phyloP scores from a whole-genome alignment of 257 asterid species.

The Jaltomata sinuosa region DNA sequence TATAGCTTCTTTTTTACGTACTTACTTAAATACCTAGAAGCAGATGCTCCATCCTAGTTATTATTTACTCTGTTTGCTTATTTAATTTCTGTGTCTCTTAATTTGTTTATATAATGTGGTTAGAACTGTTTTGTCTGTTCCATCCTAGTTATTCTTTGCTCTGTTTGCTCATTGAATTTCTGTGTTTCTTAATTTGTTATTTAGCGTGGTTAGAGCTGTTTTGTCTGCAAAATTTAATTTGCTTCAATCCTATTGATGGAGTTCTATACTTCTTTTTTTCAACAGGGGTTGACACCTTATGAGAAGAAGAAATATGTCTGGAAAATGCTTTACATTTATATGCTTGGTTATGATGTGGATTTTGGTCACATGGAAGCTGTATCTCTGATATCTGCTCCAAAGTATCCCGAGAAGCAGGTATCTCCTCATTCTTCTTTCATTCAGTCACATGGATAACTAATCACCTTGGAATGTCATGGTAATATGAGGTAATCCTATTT shows the following conservation, averaged over 20 bases:
- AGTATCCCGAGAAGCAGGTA: slow-evolving; percentile 99
- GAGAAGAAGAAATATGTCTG: slow-evolving; percentile 99
- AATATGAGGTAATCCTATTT: not conserved
- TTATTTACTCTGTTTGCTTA: not conserved
- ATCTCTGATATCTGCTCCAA: slow-evolving; percentile 95
- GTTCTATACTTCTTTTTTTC: slow-evolving; percentile 1
- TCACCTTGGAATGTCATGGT: not conserved
- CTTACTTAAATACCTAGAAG: not conserved
- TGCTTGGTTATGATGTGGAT: slow-evolving; percentile 99
- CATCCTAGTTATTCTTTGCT: not conserved
- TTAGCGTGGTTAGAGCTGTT: not conserved
- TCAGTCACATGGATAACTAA: not conserved
- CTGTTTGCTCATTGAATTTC: not conserved
- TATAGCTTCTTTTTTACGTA: not conserved
- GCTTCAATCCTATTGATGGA: not conserved
- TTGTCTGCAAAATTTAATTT: not conserved
- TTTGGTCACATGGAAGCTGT: slow-evolving; percentile 99
- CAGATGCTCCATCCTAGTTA: not conserved
- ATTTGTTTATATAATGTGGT: not conserved
- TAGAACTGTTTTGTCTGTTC: not conserved
- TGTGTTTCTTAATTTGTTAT: not conserved
- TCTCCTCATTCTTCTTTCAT: not conserved
- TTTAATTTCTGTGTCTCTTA: not conserved
- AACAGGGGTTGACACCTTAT: slow-evolving; percentile 81
- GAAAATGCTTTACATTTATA: slow-evolving; percentile 98